Base-by-base conservation (phyloP, 2,329 filamentous ascomycete species). In the Aspergillus fischeri region DNA sequence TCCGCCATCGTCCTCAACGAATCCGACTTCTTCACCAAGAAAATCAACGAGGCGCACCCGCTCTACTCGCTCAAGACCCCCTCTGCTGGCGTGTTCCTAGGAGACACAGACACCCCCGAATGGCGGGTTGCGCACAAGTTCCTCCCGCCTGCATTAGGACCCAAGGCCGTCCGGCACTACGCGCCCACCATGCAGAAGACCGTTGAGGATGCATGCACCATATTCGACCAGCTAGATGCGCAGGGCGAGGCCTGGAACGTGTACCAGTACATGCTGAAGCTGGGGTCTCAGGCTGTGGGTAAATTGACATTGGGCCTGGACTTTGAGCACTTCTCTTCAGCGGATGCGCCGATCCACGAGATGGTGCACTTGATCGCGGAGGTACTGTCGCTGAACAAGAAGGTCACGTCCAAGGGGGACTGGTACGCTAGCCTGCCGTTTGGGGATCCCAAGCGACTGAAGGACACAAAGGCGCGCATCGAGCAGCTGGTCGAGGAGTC, bases 111-210 rank as follows among this genome's bases (percentile, higher is more conserved):
- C 35, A 72, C 72, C 0, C 61, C 64, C 0, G 64, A 67, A 52
- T 75, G 70, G 69, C 71, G 66, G 45, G 54, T 78, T 0, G 78
- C 80, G 0, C 85, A 87, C 74, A 87, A 87, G 66, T 87, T 86
- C 68, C 62, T 87, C 0, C 83, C 84, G 0, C 83, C 85, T 0
- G 80, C 82, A 0, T 72, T 87, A 10, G 79, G 79, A 0, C 83
- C 84, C 32, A 85, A 84, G 64, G 84, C 84, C 0, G 83, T 87
- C 4, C 75, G 81, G 0, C 84, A 86, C 62, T 86, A 87, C 59
- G 78, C 82, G 0, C 83, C 84, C 0, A 78, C 76, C 0, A 86
- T 87, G 82, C 82, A 86, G 60, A 67, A 75, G 49, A 80, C 79
- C 0, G 76, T 83, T 2, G 78, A 84, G 60, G 73, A 79, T 20